Evolutionary conservation across 1,139 yeast species (phyloP), one percentile per base, ranked within the genome.

Genomic region (Yamadazyma jaroonii): DNA sequence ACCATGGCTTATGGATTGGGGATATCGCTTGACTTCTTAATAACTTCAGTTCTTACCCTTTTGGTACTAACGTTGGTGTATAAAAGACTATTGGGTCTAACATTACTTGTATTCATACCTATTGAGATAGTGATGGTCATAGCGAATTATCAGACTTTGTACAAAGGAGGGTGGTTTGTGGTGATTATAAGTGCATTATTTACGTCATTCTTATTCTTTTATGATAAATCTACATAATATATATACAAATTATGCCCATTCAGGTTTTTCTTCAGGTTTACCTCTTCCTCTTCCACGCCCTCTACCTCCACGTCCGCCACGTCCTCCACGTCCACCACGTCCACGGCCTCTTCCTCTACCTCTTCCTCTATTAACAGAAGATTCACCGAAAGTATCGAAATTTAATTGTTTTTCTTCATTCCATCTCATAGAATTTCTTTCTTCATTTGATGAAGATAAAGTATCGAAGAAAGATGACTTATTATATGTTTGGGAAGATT

Each of bases 401-500:
- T 82, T 81, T 52, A 80, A 66, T 35, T 59, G 59, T 46, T 79
- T 77, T 54, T 82, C 89, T 48, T 79, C 83, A 22, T 72, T 62
- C 74, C 89, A 79, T 53, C 80, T 72, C 72, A 76, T 67, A 35
- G 61, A 39, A 32, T 50, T 49, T 46, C 64, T 57, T 40, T 62
- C 64, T 35, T 59, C 74, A 23, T 70, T 67, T 1, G 79, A 72
- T 6, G 86, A 79, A 8, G 94, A 84, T 45, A 88, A 75, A 41
- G 76, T 77, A 60, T 88, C 96, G 51, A 88, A 88, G 57, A 88
- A 88, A 2, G 95, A 86, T 9, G 86, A 75, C 53, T 79, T 83
- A 57, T 84, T 74, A 59, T 86, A 86, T 31, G 51, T 48, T 2
- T 29, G 25, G 2, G 51, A 40, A 14, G 38, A 48, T 22, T 56